A percentile compares a stretch with the other conserved stretches of the same genome.
phyloP scores from a whole-genome alignment of 768 basidiomycete genomes.

The Lentinula sp. region DNA sequence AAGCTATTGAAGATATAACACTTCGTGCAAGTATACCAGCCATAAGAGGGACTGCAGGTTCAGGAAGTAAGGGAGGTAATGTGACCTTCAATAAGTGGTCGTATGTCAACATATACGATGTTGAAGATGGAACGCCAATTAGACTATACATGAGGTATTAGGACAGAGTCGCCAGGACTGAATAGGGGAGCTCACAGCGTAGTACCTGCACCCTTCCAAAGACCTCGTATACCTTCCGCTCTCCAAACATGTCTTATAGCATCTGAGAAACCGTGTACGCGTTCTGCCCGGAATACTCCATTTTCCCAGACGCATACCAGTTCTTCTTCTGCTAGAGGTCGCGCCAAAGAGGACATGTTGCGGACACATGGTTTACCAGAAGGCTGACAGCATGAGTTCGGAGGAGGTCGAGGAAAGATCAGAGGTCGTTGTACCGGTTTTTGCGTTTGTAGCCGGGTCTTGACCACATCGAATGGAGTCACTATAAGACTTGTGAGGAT shows the following conservation, averaged over 20 bases:
- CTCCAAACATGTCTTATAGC: slow-evolving; percentile 75
- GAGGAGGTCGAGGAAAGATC: slow-evolving; percentile 43
- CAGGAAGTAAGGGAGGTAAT: slow-evolving; percentile 56
- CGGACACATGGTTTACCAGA: slow-evolving; percentile 54
- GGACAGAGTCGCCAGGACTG: neutral
- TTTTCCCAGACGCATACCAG: slow-evolving; percentile 79
- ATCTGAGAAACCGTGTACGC: slow-evolving; percentile 81
- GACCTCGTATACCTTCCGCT: slow-evolving; percentile 75
- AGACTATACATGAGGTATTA: slow-evolving; percentile 38
- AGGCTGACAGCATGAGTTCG: slow-evolving; percentile 68
- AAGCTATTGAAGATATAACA: slow-evolving; percentile 68
- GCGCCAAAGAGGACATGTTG: slow-evolving; percentile 70
- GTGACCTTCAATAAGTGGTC: slow-evolving; percentile 71
- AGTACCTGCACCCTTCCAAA: slow-evolving; percentile 96
- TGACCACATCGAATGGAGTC: slow-evolving; percentile 99
- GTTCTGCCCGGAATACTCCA: slow-evolving; percentile 62
- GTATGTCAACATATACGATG: slow-evolving; percentile 93
- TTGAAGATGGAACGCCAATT: slow-evolving; percentile 88
- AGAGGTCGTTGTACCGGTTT: slow-evolving; percentile 47
- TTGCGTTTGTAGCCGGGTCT: slow-evolving; percentile 94
- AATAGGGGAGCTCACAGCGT: slow-evolving; percentile 56
- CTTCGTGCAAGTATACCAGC: slow-evolving; percentile 84
- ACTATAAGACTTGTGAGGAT: slow-evolving; percentile 43
- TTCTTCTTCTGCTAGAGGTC: slow-evolving; percentile 49
- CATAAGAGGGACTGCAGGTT: slow-evolving; percentile 57